These are phyloP conservation scores for Tylopilus sp. DNA, from an alignment of 768 basidiomycete genomes.

Conservation along the genomic window DNA sequence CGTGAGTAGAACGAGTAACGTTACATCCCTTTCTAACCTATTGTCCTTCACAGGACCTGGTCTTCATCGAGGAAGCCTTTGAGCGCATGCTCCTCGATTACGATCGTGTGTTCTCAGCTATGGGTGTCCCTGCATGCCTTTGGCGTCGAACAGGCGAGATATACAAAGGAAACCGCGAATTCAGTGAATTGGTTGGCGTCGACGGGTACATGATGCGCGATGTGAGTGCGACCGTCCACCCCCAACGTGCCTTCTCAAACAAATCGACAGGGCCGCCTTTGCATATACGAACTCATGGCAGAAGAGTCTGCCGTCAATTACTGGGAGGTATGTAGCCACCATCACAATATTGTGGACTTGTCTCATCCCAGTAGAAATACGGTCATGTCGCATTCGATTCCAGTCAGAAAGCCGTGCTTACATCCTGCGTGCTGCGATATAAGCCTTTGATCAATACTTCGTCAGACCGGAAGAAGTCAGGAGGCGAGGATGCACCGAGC, in stretches of 20 bases:
- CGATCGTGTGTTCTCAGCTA: constrained; percentile 89
- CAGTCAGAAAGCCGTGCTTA: constrained; percentile 89
- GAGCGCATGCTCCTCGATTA: constrained; percentile 94
- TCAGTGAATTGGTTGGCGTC: constrained; percentile 85
- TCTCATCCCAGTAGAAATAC: constrained; percentile 67
- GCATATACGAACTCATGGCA: constrained; percentile 98
- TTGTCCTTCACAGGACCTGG: constrained; percentile 63
- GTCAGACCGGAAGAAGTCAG: constrained; percentile 29
- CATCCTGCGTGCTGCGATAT: constrained; percentile 83
- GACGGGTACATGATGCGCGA: constrained; percentile 89
- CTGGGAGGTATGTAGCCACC: constrained; percentile 78
- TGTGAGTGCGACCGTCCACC: constrained; percentile 38
- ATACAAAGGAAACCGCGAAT: constrained; percentile 97
- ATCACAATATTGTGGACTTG: background rate
- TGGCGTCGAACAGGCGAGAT: constrained; percentile 98
- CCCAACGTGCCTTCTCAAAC: background rate
- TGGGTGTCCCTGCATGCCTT: constrained; percentile 95
- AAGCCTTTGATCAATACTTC: constrained; percentile 58
- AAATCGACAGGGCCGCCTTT: constrained; percentile 69
- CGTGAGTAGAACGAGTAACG: constrained; percentile 34
- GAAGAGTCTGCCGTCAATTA: constrained; percentile 96
- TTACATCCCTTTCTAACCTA: background rate
- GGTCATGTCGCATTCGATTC: constrained; percentile 90
- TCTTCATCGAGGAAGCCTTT: constrained; percentile 97
- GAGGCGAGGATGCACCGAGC: constrained; percentile 29